Percentiles rank a stretch among this genome's conserved stretches.
phyloP scores from a whole-genome alignment of 2,329 filamentous ascomycete genomes.

The Sclerotinia borealis region DNA sequence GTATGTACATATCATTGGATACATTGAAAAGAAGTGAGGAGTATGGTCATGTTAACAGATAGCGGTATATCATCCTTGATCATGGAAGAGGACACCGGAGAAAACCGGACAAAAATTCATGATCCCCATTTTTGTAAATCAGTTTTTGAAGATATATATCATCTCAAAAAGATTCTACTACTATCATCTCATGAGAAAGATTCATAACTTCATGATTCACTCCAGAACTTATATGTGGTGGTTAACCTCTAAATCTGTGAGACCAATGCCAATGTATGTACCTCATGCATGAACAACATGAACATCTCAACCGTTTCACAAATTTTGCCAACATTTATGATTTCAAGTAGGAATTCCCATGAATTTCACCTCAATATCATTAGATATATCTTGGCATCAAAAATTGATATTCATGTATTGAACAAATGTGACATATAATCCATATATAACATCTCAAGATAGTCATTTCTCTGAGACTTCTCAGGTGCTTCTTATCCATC shows the following conservation, averaged over 20 bases:
- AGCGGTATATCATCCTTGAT: constrained; percentile 1
- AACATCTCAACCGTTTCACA: constrained; percentile 1
- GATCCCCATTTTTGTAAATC: neutral
- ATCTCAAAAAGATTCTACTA: neutral
- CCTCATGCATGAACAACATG: constrained; percentile 1
- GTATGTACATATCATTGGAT: neutral
- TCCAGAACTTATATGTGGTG: neutral
- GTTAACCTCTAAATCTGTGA: neutral
- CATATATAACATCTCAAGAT: neutral
- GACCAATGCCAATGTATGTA: neutral
- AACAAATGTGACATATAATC: no score
- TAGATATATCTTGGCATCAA: neutral
- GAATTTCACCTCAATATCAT: neutral
- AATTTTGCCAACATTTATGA: neutral
- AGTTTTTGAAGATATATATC: neutral
- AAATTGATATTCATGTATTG: neutral
- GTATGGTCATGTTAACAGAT: neutral
- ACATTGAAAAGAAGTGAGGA: neutral
- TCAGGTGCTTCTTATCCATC: neutral
- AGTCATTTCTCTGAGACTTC: neutral
- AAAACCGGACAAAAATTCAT: neutral
- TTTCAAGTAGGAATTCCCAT: neutral
- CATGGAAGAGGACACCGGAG: neutral
- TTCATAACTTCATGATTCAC: neutral
- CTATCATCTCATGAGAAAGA: no score